Base-by-base conservation (phyloP, 108 stramenopile species). In the Stephanodiscus triporus region DNA sequence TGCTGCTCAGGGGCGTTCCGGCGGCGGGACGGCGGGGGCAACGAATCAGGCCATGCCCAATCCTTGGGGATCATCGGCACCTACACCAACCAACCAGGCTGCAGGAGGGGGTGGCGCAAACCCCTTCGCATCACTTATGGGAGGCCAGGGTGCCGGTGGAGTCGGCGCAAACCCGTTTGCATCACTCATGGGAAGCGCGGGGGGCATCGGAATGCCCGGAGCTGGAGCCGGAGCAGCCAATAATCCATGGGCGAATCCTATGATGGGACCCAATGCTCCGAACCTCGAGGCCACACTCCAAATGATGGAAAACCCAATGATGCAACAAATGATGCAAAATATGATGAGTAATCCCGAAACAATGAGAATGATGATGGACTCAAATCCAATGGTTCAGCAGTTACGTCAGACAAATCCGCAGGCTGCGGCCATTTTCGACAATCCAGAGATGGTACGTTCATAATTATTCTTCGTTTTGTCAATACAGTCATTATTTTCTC, bases 11-110 rank as follows among this genome's bases (percentile, higher is more conserved):
- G 78, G 40, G 66, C 17, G 62, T 43, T 75, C 79, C 26, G 66
- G 56, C 30, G 26, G 47, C 70, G 92, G 84, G 68, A 86, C 87
- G 36, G 81, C 81, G 22, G 92, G 88, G 55, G 92, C 91, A 29
- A 79, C 84, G 51, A 92, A 82, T 70, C 68, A 84, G 42, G 95
- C 98, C 72, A 88, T 98, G 85, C 97, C 98, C 22, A 98, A 98
- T 89, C 98, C 98, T 14, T 88, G 85, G 79, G 88, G 73, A 27
- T 60, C 77, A 50, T 63, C 86, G 20, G 42, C 83, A 59, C 45
- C 32, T 20, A 20, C 45, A 36, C 45, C 62, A 34, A 60, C 47
- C 16, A 42, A 20, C 38, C 77, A 38, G 37, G 27, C 16, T 29
- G 76, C 72, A 6, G 73, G 43, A 24, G 81, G n/a, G n/a, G n/a